phyloP scores from a whole-genome alignment of 2,329 filamentous ascomycete genomes.

The Apiospora aurea region DNA sequence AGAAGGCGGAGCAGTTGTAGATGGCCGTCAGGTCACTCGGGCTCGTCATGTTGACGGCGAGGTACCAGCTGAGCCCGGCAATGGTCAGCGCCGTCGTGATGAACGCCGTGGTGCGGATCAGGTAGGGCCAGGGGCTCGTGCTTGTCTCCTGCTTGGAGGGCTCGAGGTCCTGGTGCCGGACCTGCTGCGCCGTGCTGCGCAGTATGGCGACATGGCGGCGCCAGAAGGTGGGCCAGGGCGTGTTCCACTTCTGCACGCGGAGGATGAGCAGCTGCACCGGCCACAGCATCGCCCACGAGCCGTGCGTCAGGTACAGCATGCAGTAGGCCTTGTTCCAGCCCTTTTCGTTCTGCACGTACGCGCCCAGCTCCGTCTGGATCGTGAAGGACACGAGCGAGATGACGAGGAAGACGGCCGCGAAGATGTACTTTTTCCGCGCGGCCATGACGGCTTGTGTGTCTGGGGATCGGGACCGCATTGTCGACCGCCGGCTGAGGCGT shows the following conservation, averaged over 20 bases:
- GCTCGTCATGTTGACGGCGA: constrained; percentile 92
- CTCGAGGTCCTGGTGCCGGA: constrained; percentile 78
- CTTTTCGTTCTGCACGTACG: constrained; percentile 91
- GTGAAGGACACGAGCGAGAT: constrained; percentile 88
- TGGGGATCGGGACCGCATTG: constrained; percentile 82
- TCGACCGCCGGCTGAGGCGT: constrained; percentile 63
- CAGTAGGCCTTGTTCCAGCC: constrained; percentile 99
- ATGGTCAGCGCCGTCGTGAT: constrained; percentile 88
- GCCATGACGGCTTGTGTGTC: constrained; percentile 67
- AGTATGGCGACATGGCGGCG: constrained; percentile 62
- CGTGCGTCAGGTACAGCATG: constrained; percentile 98
- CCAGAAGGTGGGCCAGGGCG: constrained; percentile 89
- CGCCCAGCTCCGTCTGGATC: constrained; percentile 92
- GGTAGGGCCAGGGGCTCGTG: constrained; percentile 66
- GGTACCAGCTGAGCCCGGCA: constrained; percentile 92
- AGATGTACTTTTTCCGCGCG: constrained; percentile 83
- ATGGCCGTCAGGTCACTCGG: constrained; percentile 95
- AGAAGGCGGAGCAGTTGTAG: constrained; percentile 99
- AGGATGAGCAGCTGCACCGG: constrained; percentile 82
- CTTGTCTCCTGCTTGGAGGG: constrained; percentile 55
- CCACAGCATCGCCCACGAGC: constrained; percentile 92
- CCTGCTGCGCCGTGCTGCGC: constrained; percentile 75
- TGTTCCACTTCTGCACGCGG: constrained; percentile 77
- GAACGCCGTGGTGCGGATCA: constrained; percentile 79
- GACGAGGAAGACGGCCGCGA: constrained; percentile 83